phyloP scores from a whole-genome alignment of 2,329 filamentous ascomycete genomes.

The Aspergillus sp. region DNA sequence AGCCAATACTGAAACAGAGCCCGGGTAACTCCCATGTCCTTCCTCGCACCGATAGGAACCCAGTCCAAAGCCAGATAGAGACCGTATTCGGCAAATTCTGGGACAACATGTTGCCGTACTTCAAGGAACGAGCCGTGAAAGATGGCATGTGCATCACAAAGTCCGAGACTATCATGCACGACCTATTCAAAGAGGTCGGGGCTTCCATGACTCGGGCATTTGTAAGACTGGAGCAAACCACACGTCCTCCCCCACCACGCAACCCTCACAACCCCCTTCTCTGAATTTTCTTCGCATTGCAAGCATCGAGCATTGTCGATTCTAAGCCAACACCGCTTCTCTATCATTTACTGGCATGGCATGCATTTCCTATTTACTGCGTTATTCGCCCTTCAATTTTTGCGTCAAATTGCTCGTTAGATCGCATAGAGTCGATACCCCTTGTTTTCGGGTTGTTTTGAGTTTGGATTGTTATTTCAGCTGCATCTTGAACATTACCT shows the following conservation, averaged over 20 bases:
- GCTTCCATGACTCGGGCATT: conserved; percentile 17
- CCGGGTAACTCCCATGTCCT: conserved; percentile 3
- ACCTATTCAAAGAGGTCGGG: conserved; percentile 20
- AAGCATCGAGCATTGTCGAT: not conserved
- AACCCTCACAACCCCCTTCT: not conserved
- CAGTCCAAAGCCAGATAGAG: conserved; percentile 12
- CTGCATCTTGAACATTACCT: conserved; percentile 1
- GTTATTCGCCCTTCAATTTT: not conserved
- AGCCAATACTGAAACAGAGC: conserved; percentile 7
- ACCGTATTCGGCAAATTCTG: conserved; percentile 17
- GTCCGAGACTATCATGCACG: conserved; percentile 19
- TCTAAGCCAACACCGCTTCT: not conserved
- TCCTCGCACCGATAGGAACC: not conserved
- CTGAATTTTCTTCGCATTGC: not conserved
- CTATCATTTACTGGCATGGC: not conserved
- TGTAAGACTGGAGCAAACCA: conserved; percentile 15
- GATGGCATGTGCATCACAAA: conserved; percentile 11
- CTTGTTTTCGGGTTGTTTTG: conserved; percentile 9
- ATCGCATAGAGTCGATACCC: conserved; percentile 14
- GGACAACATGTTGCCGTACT: conserved; percentile 14
- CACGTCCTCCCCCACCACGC: not conserved
- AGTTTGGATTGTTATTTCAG: not conserved
- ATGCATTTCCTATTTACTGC: not conserved
- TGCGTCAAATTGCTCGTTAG: not conserved
- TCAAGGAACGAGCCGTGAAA: conserved; percentile 12